Conservation (phyloP, 345 rosid genomes). For the Eucalyptus tenuipes region DNA sequence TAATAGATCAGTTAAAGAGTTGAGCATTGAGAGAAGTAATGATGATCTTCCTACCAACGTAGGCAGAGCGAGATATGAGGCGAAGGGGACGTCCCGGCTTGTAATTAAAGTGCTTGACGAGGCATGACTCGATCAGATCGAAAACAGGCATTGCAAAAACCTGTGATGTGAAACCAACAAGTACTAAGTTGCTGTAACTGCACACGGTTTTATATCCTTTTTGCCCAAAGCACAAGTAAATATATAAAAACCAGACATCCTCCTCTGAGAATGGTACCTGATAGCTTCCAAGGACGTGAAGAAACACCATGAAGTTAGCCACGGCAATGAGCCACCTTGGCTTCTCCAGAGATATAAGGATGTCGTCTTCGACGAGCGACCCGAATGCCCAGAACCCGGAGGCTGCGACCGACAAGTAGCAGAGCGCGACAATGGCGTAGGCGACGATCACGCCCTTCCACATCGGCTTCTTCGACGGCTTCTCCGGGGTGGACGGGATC, state of each 20-base stretch:
- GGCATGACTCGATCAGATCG: conserved; percentile 52
- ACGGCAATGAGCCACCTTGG: conserved; percentile 52
- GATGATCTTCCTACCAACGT: conserved; percentile 34
- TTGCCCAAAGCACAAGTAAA: background rate
- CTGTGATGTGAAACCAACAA: conserved; percentile 1
- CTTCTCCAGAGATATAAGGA: conserved; percentile 46
- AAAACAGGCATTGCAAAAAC: conserved; percentile 64
- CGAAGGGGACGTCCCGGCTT: conserved; percentile 28
- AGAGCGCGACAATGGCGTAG: conserved; percentile 47
- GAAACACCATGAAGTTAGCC: conserved; percentile 53
- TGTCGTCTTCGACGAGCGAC: conserved; percentile 40
- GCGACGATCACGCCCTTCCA: conserved; percentile 65
- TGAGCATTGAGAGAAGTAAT: background rate
- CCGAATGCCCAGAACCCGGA: conserved; percentile 51
- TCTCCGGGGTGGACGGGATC: conserved; percentile 66
- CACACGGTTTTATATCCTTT: background rate
- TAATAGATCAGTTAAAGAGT: background rate
- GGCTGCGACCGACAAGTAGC: conserved; percentile 69
- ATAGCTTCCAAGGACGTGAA: conserved; percentile 73
- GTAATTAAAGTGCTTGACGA: conserved; percentile 38
- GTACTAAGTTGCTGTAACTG: background rate
- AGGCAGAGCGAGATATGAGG: conserved; percentile 27
- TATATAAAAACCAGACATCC: background rate
- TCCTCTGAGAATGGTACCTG: conserved; percentile 23
- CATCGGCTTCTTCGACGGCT: conserved; percentile 72